Evolutionary conservation across 2,329 filamentous ascomycete species (phyloP), one percentile per base, ranked within the genome.

Genomic region (Ampelomyces quisqualis): DNA sequence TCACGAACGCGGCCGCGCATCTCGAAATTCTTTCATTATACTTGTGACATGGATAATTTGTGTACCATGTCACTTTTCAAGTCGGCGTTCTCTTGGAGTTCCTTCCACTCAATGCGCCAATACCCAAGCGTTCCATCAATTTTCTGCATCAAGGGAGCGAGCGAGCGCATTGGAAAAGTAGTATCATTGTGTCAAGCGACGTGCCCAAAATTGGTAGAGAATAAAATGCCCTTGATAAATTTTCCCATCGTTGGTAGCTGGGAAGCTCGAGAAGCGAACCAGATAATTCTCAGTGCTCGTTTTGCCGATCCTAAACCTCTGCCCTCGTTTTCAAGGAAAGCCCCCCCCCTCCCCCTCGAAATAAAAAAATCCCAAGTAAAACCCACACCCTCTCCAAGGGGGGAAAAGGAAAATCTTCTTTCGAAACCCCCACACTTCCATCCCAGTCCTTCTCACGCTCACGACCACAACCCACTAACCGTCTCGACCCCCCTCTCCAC

Each of bases 401-500:
- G n/a, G n/a, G n/a, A n/a, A n/a, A n/a, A n/a, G n/a, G n/a, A n/a
- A n/a, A n/a, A n/a, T n/a, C n/a, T n/a, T n/a, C n/a, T n/a, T n/a
- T n/a, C n/a, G n/a, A n/a, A n/a, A 15, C 9, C 27, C 23, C 22
- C 30, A 13, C 14, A 14, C 26, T 11, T 14, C 9, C 14, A 5
- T n/a, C 17, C 3, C 24, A 18, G 18, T n/a, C 19, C 20, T 24
- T 19, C 29, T 13, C 26, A 19, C n/a, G 13, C 43, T 43, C n/a
- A 64, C 13, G 47, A 47, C 65, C 65, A 68, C 36, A 68, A 29
- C 26, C 65, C 64, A 55, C 51, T 57, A 11, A 90, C 88, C 18
- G 90, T 87, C 73, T 96, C 90, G 3, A 91, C 85, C 0, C 87
- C 90, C 53, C 90, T 78, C 68, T 97, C 91, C 8, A 96, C 87